phyloP scores from a whole-genome alignment of 2,329 filamentous ascomycete genomes.

The Balansia obtecta region DNA sequence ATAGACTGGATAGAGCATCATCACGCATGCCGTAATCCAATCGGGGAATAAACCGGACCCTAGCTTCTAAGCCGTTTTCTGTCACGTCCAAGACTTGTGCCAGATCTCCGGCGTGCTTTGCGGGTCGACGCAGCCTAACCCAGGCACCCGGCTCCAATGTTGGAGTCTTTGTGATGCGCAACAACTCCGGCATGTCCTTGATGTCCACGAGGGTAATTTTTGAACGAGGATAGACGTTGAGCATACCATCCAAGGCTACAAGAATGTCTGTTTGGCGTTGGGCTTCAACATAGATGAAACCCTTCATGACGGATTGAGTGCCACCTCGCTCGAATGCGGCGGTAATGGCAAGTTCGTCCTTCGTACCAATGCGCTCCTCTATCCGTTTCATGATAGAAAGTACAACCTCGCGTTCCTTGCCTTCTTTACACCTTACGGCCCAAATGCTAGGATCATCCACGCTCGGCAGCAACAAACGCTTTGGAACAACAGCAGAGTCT shows the following conservation, averaged over 20 bases:
- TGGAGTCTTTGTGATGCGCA: constrained; percentile 78
- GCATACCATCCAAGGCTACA: constrained; percentile 67
- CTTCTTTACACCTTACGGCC: constrained; percentile 84
- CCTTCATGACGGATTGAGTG: constrained; percentile 70
- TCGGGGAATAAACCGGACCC: constrained; percentile 77
- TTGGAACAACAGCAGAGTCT: constrained; percentile 69
- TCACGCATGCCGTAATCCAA: constrained; percentile 86
- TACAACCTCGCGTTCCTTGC: constrained; percentile 88
- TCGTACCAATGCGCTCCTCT: constrained; percentile 65
- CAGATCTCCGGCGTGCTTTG: constrained; percentile 78
- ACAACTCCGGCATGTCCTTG: constrained; percentile 95
- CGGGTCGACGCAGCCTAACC: constrained; percentile 71
- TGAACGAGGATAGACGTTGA: constrained; percentile 79
- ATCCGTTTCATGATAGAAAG: constrained; percentile 81
- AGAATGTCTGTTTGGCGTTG: constrained; percentile 77
- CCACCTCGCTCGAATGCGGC: constrained; percentile 84
- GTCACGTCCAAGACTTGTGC: constrained; percentile 89
- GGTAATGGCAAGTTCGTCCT: constrained; percentile 72
- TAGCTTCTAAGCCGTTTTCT: constrained; percentile 80
- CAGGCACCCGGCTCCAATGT: constrained; percentile 78
- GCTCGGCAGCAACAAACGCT: constrained; percentile 76
- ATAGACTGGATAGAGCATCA: constrained; percentile 39
- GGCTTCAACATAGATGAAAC: constrained; percentile 92
- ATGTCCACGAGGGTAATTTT: constrained; percentile 85
- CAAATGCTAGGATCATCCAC: constrained; percentile 95